Percentiles rank a stretch among this genome's conserved stretches.
Evolutionary conservation across 805 yeast species (phyloP).

Genomic region (Ogataea paraovalis): DNA sequence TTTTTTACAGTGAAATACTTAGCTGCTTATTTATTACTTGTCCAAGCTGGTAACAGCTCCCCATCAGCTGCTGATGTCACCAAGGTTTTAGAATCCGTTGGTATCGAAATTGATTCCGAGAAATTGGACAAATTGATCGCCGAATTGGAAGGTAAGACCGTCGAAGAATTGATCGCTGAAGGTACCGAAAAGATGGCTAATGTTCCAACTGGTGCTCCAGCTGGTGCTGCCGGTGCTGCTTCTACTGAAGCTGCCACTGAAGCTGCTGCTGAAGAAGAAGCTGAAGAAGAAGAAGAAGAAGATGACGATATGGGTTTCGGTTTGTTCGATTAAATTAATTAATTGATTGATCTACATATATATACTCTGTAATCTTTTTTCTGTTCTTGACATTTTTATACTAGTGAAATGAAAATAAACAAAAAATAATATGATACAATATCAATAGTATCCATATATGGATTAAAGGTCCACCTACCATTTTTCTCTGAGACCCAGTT

Average conservation of each 20-base stretch:
- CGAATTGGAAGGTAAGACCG: conserved; percentile 74
- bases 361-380: background rate
- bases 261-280: conserved; percentile 54
- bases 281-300: conserved; percentile 46
- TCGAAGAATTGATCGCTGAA: conserved; percentile 70
- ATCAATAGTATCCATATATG: no score
- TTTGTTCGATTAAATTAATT: conserved; percentile 82
- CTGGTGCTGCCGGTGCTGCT: conserved; percentile 56
- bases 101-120: conserved; percentile 77
- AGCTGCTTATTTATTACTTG: conserved; percentile 90
- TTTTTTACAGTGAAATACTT: conserved; percentile 68
- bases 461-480: no score
- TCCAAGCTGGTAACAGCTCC: conserved; percentile 79
- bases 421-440: background rate
- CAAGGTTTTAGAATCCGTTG: conserved; percentile 67
- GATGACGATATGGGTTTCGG: conserved; percentile 79
- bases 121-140: conserved; percentile 66
- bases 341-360: background rate
- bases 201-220: conserved; percentile 81
- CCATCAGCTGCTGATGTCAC: conserved; percentile 79
- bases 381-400: background rate
- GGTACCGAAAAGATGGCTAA: conserved; percentile 80
- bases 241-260: conserved; percentile 53
- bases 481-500: no score
- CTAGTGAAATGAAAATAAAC: background rate